Conservation (phyloP, 2,329 filamentous ascomycete genomes). For the Colletotrichum lentis region DNA sequence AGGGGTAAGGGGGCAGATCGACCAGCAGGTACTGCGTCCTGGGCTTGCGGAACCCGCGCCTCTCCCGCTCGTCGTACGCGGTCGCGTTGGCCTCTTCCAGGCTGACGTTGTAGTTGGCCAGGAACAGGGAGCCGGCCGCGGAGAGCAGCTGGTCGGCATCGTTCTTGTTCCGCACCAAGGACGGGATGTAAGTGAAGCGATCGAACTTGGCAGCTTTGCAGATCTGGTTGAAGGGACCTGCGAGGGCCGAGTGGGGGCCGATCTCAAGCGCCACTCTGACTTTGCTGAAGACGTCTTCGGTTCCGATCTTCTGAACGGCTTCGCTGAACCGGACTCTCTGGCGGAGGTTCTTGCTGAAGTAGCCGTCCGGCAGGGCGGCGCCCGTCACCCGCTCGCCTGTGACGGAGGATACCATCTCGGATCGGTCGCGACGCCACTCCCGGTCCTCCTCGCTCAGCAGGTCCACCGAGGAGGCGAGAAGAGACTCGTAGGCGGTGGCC, state of each 20-base stretch:
- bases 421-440: conserved; percentile 39
- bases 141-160: background rate
- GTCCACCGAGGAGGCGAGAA: background rate
- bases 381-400: conserved; percentile 41
- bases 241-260: no score
- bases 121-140: background rate
- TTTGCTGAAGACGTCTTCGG: conserved; percentile 27
- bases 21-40: conserved; percentile 7
- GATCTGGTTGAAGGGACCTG: no score
- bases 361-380: conserved; percentile 41
- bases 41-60: background rate
- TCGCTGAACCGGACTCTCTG: conserved; percentile 35
- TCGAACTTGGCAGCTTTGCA: conserved; percentile 48
- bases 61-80: conserved; percentile 4
- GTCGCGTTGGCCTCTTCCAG: background rate
- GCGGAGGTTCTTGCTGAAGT: conserved; percentile 32
- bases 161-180: background rate
- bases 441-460: conserved; percentile 48
- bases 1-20: conserved; percentile 38
- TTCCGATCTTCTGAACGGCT: conserved; percentile 47
- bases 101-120: background rate
- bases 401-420: conserved; percentile 7
- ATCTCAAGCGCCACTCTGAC: conserved; percentile 52
- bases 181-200: background rate
- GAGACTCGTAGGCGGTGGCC: conserved; percentile 12